Evolutionary conservation across 805 yeast genomes (phyloP).

Genomic region (Wickerhamomyces chaumierensis): DNA sequence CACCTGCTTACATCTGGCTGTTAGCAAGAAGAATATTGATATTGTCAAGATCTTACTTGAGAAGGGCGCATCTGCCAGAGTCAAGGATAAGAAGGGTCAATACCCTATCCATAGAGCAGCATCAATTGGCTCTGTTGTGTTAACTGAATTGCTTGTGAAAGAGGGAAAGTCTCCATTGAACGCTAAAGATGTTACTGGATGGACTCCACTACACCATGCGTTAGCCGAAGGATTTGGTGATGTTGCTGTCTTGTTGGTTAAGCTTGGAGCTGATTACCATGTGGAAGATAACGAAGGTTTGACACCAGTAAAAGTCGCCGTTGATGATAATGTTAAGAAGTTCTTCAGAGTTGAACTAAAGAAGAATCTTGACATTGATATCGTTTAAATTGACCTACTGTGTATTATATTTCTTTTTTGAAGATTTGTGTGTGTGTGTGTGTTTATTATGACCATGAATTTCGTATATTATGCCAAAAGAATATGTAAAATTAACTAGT

Average conservation of each 20-base stretch:
- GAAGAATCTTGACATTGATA: slow-evolving; percentile 5
- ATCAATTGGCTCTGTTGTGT: slow-evolving; percentile 51
- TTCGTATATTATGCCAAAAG: no score
- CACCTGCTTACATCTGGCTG: slow-evolving; percentile 68
- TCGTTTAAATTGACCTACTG: no score
- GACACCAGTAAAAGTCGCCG: slow-evolving; percentile 42
- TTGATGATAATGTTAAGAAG: slow-evolving; percentile 37
- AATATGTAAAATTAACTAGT: no score
- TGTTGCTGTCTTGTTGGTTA: slow-evolving; percentile 48
- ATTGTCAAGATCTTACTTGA: slow-evolving; percentile 42
- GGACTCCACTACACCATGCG: slow-evolving; percentile 88
- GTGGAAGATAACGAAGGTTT: slow-evolving; percentile 39
- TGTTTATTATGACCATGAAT: no score
- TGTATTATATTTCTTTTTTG: no score
- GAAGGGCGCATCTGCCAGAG: slow-evolving; percentile 47
- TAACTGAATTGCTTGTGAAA: slow-evolving; percentile 42
- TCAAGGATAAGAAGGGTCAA: slow-evolving; percentile 56
- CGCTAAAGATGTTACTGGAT: slow-evolving; percentile 57
- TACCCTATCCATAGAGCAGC: slow-evolving; percentile 78
- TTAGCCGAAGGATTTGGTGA: slow-evolving; percentile 84
- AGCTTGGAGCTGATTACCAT: slow-evolving; percentile 53
- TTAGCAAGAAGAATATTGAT: slow-evolving; percentile 50
- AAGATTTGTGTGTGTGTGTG: no score
- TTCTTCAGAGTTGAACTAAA: slow-evolving; percentile 21
- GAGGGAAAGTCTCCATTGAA: slow-evolving; percentile 53